phyloP scores from a whole-genome alignment of 176 grass and related monocot species.

The Zea luxurians region DNA sequence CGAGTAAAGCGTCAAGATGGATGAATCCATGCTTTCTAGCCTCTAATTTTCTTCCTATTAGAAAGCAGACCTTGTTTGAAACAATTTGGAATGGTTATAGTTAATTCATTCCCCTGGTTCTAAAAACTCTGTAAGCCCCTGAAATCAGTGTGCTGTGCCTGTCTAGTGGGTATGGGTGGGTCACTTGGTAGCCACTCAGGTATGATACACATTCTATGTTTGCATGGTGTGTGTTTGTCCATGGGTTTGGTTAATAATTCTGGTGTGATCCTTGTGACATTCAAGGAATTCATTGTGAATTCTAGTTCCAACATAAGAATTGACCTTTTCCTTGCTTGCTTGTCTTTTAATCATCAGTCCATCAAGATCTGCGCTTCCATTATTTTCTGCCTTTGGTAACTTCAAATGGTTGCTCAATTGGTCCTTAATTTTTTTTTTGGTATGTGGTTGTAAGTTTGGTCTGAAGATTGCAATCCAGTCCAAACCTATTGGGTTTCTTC shows the following conservation, averaged over 20 bases:
- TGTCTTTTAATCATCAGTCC: too few species aligned
- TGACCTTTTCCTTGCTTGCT: too few species aligned
- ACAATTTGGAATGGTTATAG: background rate
- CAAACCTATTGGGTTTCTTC: background rate
- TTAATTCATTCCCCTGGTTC: conserved; percentile 13
- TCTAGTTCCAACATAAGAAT: too few species aligned
- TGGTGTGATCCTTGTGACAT: background rate
- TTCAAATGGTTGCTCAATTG: too few species aligned
- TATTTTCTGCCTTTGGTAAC: too few species aligned
- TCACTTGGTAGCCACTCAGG: background rate
- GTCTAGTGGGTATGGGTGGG: background rate
- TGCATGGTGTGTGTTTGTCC: background rate
- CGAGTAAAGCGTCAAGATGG: conserved; percentile 20
- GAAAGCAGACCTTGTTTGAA: conserved; percentile 9
- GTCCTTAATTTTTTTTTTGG: background rate
- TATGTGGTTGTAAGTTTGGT: conserved; percentile 9
- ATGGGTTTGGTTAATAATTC: background rate
- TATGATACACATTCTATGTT: background rate
- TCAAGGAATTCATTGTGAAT: background rate
- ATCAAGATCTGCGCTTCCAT: too few species aligned
- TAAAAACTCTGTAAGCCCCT: conserved; percentile 24
- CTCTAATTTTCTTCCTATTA: background rate
- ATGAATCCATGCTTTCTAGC: background rate
- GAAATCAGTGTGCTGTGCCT: background rate
- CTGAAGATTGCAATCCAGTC: background rate